Base-by-base conservation (phyloP, 2,329 filamentous ascomycete genomes). In the Clonostachys sp. region DNA sequence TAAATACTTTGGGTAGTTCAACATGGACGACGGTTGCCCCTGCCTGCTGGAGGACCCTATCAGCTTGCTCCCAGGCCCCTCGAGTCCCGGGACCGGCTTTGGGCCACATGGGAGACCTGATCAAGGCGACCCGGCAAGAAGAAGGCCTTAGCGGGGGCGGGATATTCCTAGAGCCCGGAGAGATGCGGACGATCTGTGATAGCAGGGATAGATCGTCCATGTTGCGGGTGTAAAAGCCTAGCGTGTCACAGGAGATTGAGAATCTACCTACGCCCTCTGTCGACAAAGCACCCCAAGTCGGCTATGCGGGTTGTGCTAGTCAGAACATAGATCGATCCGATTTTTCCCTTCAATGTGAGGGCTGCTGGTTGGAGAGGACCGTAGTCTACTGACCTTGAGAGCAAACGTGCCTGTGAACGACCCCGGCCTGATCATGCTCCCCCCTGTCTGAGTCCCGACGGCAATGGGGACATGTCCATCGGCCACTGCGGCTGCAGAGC, bases 391-490 rank as follows among this genome's bases (percentile, higher is more conserved):
- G 52, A 56, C 1, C 49, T 58, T 58, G 13, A 57, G 47, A 0
- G 53, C 56, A 14, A 48, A 58, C 2, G 81, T 70, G 3, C 81
- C 81, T 48, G 78, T 83, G 61, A 77, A 86, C 0, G 78, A 81
- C 0, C 68, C 82, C 0, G 83, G 83, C 0, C 82, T 72, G 34
- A 86, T 78, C 0, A 68, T 77, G 47, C 77, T 81, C 1, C 83
- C 83, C 2, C 75, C 80, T 0, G 82, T 87, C 57, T 86, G 82
- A 0, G 81, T 82, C 0, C 81, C 83, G 0, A 86, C 63, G 0
- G 63, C 73, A 9, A 86, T 56, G 0, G 81, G 76, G 0, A 72
- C 75, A 51, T 85, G 81, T 43, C 77, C 74, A 50, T 85, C 83
- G 5, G 67, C 82, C 2, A 86, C 81, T 0, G 80, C 81, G 0